Conservation (phyloP, 148 eudicot genomes). For the Beta vulgaris region DNA sequence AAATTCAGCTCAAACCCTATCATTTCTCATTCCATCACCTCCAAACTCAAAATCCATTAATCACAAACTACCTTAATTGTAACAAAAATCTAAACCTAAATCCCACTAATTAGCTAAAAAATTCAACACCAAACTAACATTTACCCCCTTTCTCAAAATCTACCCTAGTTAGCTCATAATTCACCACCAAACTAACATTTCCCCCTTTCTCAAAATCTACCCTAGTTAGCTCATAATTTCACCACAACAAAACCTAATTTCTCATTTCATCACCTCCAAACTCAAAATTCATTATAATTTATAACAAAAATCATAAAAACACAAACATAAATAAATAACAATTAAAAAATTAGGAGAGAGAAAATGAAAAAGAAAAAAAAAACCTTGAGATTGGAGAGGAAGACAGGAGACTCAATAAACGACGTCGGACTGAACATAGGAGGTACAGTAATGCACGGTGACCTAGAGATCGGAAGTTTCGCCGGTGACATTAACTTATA, state of each 20-base stretch:
- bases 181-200: no score
- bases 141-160: no score
- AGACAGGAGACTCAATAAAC: slow-evolving; percentile 92
- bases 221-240: background rate
- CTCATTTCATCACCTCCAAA: background rate
- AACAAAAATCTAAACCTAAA: background rate
- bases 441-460: slow-evolving; percentile 66
- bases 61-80: background rate
- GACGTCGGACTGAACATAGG: slow-evolving; percentile 91
- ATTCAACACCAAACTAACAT: background rate
- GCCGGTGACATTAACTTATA: slow-evolving; percentile 94
- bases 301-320: background rate
- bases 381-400: slow-evolving; percentile 90
- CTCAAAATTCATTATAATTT: background rate
- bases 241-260: background rate
- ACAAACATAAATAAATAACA: background rate
- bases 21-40: background rate
- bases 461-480: slow-evolving; percentile 80
- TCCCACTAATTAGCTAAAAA: background rate
- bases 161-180: background rate
- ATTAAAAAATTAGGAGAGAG: background rate
- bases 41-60: background rate
- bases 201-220: background rate
- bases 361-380: background rate
- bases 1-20: background rate